Evolutionary conservation across 352 stramenopile species (phyloP).

Genomic region (Peronosclerospora sorghi): DNA sequence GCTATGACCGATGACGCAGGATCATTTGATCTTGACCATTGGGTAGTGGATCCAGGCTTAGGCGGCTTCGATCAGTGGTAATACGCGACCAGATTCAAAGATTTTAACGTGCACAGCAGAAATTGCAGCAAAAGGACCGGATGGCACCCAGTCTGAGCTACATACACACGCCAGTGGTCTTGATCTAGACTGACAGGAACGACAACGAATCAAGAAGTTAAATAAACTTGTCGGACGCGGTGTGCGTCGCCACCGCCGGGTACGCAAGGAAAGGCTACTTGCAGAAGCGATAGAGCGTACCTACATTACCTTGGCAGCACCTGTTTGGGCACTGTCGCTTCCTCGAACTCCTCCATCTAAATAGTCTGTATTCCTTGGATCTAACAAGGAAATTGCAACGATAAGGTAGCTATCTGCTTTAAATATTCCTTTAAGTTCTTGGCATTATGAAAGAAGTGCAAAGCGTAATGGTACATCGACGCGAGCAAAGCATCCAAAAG

Average conservation of each 20-base stretch:
- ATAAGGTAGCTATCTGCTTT: not conserved
- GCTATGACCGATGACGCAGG: constrained; percentile 54
- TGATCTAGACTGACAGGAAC: constrained; percentile 33
- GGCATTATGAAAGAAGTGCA: constrained; percentile 36
- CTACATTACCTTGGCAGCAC: constrained; percentile 18
- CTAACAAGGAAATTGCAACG: not conserved
- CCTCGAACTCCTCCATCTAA: constrained; percentile 3
- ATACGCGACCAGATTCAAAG: constrained; percentile 79
- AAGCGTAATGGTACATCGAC: constrained; percentile 65
- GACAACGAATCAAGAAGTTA: constrained; percentile 60
- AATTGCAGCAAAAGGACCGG: constrained; percentile 18
- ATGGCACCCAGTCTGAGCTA: constrained; percentile 8
- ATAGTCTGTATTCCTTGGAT: constrained; percentile 19
- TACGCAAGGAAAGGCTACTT: constrained; percentile 62
- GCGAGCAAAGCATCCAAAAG: constrained; percentile 77
- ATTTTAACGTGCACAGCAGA: constrained; percentile 56
- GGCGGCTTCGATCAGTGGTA: constrained; percentile 73
- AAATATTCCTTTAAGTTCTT: not conserved
- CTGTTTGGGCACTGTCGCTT: constrained; percentile 2
- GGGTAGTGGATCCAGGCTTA: constrained; percentile 67
- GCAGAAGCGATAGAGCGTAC: constrained; percentile 28
- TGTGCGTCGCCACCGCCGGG: constrained; percentile 67
- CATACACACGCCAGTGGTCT: constrained; percentile 13
- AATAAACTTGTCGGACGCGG: constrained; percentile 74
- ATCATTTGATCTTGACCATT: constrained; percentile 56